Base-by-base conservation (phyloP, 352 stramenopile species). In the Pythium plurisporium region DNA sequence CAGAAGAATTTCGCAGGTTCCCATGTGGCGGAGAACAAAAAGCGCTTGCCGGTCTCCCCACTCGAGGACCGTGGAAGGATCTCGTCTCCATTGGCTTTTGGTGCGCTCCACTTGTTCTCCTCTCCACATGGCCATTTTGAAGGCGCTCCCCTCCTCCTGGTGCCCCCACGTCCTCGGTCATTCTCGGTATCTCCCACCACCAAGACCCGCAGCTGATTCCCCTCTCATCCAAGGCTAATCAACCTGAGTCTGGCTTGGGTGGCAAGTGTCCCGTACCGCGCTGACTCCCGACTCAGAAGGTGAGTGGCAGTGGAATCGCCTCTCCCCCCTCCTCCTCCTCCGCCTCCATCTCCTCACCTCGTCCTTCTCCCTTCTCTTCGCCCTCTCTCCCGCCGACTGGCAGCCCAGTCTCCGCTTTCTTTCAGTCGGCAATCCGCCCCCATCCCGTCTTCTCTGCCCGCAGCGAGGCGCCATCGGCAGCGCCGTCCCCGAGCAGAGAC, bases 401-500 rank as follows among this genome's bases (percentile, higher is more conserved):
- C n/a, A n/a, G n/a, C n/a, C n/a, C n/a, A n/a, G n/a, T n/a, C n/a
- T n/a, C 36, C 36, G 17, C 19, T n/a, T 42, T 42, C 36, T 42
- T 42, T 52, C 57, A 65, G 25, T 59, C 50, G 57, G 30, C 57
- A 59, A 65, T 52, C 48, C 38, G 11, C 40, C 23, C 50, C 25
- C 27, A 20, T 22, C 37, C 38, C 20, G 30, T 54, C 37, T 47
- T 43, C 44, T 56, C 59, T 60, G 34, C 49, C 19, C 44, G 23
- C 58, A 61, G 44, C 45, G 45, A 62, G 50, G 52, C 62, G 30
- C 50, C 57, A 64, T 45, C 20, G 48, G 48, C 58, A 51, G 58
- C 64, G 47, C 29, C 53, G 25, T 20, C 40, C 42, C 54, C 34
- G 44, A 23, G 25, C 33, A 62, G 54, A 62, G 44, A 36, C 57